These are phyloP conservation scores for Rauvolfia tetraphylla DNA, from an alignment of 257 asterid species.

Conservation along the genomic window DNA sequence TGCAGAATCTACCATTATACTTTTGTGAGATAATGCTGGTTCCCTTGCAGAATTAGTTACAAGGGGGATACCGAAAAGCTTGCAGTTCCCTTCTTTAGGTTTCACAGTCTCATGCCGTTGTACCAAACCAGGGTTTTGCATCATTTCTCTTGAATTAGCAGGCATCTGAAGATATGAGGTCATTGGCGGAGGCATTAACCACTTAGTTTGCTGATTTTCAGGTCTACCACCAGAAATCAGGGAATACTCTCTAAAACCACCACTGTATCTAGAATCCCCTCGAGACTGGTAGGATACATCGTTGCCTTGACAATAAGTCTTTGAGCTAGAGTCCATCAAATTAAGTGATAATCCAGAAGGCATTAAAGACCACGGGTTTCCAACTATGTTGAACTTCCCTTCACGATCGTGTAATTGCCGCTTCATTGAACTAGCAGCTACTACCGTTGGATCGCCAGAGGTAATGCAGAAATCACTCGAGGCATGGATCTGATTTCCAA, in stretches of 20 bases:
- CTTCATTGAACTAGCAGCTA: slow-evolving; percentile 24
- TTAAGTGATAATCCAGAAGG: slow-evolving; percentile 64
- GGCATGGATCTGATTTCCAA: slow-evolving; percentile 53
- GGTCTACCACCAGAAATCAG: slow-evolving; percentile 42
- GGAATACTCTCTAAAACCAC: slow-evolving; percentile 47
- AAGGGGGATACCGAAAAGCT: slow-evolving; percentile 81
- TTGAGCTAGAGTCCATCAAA: slow-evolving; percentile 59
- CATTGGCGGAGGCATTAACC: slow-evolving; percentile 77
- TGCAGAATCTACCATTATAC: slow-evolving; percentile 30
- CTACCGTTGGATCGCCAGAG: slow-evolving; percentile 41
- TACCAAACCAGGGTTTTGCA: slow-evolving; percentile 36
- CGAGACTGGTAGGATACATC: slow-evolving; percentile 40
- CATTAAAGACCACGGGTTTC: slow-evolving; percentile 51
- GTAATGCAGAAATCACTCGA: slow-evolving; percentile 44
- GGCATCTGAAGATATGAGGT: slow-evolving; percentile 58
- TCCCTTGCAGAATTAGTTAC: slow-evolving; percentile 36
- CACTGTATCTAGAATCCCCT: slow-evolving; percentile 50
- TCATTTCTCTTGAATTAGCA: slow-evolving; percentile 51
- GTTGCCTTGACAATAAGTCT: slow-evolving; percentile 36
- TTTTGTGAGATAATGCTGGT: slow-evolving; percentile 30
- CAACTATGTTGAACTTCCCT: slow-evolving; percentile 43
- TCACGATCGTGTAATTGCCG: slow-evolving; percentile 52
- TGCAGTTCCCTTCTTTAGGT: slow-evolving; percentile 67
- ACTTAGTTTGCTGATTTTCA: slow-evolving; percentile 55
- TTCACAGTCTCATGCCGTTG: slow-evolving; percentile 44